Percentiles rank a stretch among this genome's conserved stretches.
Conservation (phyloP, 352 stramenopile genomes). For the Phytopythium kandeliae region DNA sequence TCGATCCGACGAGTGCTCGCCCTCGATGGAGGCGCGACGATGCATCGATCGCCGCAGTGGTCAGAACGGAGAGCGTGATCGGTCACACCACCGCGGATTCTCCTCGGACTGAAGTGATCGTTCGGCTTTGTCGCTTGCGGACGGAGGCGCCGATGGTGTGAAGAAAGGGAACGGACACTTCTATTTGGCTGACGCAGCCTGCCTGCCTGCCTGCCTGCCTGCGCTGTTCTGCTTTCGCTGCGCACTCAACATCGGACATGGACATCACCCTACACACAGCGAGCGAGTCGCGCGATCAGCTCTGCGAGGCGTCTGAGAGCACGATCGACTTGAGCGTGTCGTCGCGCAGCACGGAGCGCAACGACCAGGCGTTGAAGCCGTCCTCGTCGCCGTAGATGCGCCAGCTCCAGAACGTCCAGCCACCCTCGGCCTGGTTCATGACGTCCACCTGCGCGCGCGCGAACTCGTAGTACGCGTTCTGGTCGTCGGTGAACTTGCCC, state of each 20-base stretch:
- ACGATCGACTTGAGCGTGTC: slow-evolving; percentile 21
- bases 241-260: neutral
- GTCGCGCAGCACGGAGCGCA: slow-evolving; percentile 54
- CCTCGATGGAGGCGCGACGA: too few species aligned
- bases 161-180: neutral
- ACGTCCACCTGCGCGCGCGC: slow-evolving; percentile 42
- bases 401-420: slow-evolving; percentile 74
- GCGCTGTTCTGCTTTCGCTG: neutral
- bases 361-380: slow-evolving; percentile 56
- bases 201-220: too few species aligned
- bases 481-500: slow-evolving; percentile 42
- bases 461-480: slow-evolving; percentile 44
- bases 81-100: too few species aligned
- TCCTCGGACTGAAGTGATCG: too few species aligned
- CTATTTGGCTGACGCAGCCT: neutral
- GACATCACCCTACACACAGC: neutral
- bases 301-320: slow-evolving; percentile 1
- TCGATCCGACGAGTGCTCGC: too few species aligned
- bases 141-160: too few species aligned
- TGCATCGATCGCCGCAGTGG: too few species aligned
- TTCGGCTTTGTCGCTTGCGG: too few species aligned
- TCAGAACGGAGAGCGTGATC: too few species aligned
- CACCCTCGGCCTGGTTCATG: slow-evolving; percentile 42
- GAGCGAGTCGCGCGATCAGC: neutral
- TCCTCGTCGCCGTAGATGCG: slow-evolving; percentile 50